Conservation (phyloP, 352 stramenopile species). For the Globisporangium acanthophoron region DNA sequence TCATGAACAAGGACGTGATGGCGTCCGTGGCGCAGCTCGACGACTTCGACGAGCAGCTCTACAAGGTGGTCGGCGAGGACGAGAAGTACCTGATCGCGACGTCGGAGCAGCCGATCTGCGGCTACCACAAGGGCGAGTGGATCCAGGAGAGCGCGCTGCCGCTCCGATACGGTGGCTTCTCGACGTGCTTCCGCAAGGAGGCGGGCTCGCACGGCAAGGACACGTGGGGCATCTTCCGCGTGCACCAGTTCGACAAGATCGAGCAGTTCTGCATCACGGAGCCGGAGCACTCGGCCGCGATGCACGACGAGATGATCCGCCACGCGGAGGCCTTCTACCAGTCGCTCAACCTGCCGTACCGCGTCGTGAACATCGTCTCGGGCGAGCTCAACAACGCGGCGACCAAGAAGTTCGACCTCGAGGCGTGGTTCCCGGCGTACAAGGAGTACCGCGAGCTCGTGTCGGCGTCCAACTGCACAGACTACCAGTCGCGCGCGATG, state of each 20-base stretch:
- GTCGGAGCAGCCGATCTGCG: conserved; percentile 99
- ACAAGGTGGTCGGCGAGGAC: conserved; percentile 96
- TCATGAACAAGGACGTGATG: conserved; percentile 99
- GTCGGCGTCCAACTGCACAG: conserved; percentile 98
- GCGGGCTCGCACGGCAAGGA: conserved; percentile 97
- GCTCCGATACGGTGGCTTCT: conserved; percentile 93
- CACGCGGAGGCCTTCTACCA: conserved; percentile 98
- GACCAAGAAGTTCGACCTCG: conserved; percentile 99
- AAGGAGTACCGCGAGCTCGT: conserved; percentile 99
- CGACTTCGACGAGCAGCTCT: conserved; percentile 99
- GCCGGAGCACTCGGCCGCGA: conserved; percentile 88
- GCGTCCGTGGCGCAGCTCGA: conserved; percentile 97
- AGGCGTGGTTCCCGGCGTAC: conserved; percentile 99
- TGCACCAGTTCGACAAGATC: conserved; percentile 99
- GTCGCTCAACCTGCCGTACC: conserved; percentile 97
- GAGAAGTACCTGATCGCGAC: conserved; percentile 99
- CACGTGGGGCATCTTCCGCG: conserved; percentile 99
- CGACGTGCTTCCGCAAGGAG: conserved; percentile 99
- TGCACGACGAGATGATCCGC: conserved; percentile 92
- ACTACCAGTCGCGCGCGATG: conserved; percentile 97
- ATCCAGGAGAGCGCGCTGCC: conserved; percentile 81
- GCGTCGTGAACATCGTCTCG: conserved; percentile 99
- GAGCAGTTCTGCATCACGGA: conserved; percentile 98
- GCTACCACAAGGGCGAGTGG: conserved; percentile 95
- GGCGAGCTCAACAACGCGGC: conserved; percentile 98